Percentiles rank a stretch among this genome's conserved stretches.
These are phyloP conservation scores for Didymosphaeria variabile DNA, from an alignment of 2,329 filamentous ascomycete genomes.

Conservation along the genomic window DNA sequence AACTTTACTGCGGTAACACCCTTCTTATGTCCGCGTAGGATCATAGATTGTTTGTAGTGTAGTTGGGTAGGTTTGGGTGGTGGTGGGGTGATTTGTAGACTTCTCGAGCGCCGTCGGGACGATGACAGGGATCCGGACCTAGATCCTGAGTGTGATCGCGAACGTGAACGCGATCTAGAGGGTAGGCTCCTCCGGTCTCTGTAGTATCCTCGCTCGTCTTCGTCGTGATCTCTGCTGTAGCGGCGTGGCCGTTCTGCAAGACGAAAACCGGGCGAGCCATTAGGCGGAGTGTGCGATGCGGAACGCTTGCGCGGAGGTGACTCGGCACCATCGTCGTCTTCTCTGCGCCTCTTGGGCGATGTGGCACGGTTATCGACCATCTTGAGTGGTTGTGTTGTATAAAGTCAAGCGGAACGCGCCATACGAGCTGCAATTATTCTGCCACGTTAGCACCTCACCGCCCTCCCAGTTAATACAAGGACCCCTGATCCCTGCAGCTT, in stretches of 20 bases:
- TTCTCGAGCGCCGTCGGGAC: conserved; percentile 28
- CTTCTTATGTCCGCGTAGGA: conserved; percentile 79
- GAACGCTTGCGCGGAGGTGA: conserved; percentile 45
- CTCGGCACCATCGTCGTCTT: conserved; percentile 35
- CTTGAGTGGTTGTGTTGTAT: conserved; percentile 9
- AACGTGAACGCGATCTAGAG: conserved; percentile 30
- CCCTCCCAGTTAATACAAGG: conserved; percentile 20
- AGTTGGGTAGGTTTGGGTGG: conserved; percentile 64
- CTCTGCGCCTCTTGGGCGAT: conserved; percentile 43
- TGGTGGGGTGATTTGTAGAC: conserved; percentile 45
- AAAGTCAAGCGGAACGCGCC: not conserved
- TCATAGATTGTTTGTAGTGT: conserved; percentile 74
- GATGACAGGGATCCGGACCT: conserved; percentile 28
- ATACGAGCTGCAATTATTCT: conserved; percentile 17
- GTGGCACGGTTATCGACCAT: conserved; percentile 32
- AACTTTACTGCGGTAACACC: conserved; percentile 87
- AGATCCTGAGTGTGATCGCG: conserved; percentile 27
- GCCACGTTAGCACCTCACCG: conserved; percentile 25
- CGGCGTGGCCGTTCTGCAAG: conserved; percentile 47
- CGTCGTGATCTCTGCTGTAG: conserved; percentile 44
- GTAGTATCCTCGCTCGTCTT: conserved; percentile 42
- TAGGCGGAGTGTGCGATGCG: conserved; percentile 40
- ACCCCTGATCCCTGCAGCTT: conserved; percentile 25
- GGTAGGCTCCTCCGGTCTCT: conserved; percentile 25
- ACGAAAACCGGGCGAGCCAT: conserved; percentile 38